phyloP scores from a whole-genome alignment of 768 basidiomycete species.

The Collybiopsis luxurians region DNA sequence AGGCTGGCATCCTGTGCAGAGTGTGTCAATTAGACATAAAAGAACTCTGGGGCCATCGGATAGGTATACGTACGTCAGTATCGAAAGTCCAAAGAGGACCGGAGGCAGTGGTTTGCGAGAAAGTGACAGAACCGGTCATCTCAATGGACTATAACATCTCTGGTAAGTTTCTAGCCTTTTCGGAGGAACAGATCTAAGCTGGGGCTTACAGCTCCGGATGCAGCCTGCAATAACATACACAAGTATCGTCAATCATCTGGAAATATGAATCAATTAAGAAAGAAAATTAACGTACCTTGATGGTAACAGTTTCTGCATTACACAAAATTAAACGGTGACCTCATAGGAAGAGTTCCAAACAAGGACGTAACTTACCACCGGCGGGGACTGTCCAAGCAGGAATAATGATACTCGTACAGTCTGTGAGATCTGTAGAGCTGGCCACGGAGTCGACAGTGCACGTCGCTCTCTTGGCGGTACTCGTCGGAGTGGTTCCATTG shows the following conservation, averaged over 20 bases:
- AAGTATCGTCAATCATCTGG: too few relatives aligned
- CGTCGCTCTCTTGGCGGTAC: conserved; percentile 18
- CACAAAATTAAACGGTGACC: too few relatives aligned
- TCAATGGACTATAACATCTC: background rate
- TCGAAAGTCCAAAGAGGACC: conserved; percentile 7
- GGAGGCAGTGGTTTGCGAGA: background rate
- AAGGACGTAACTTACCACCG: conserved; percentile 8
- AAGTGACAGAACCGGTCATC: conserved; percentile 4
- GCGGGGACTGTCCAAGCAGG: conserved; percentile 16
- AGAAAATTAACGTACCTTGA: conserved; percentile 1
- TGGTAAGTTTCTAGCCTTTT: too few relatives aligned
- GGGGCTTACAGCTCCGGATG: background rate
- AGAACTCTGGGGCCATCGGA: background rate
- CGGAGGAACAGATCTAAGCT: too few relatives aligned
- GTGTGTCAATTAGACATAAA: background rate
- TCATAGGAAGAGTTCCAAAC: too few relatives aligned
- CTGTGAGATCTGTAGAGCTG: conserved; percentile 14
- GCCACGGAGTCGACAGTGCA: conserved; percentile 19
- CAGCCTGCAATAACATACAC: too few relatives aligned
- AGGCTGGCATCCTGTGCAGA: background rate
- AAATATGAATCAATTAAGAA: too few relatives aligned
- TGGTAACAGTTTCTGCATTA: conserved; percentile 5
- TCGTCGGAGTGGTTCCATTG: background rate
- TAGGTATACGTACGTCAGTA: background rate
- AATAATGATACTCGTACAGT: conserved; percentile 17